Evolutionary conservation across 1,284 basidiomycete genomes (phyloP), one percentile per base, ranked within the genome.

Genomic region (Caloboletus firmus): DNA sequence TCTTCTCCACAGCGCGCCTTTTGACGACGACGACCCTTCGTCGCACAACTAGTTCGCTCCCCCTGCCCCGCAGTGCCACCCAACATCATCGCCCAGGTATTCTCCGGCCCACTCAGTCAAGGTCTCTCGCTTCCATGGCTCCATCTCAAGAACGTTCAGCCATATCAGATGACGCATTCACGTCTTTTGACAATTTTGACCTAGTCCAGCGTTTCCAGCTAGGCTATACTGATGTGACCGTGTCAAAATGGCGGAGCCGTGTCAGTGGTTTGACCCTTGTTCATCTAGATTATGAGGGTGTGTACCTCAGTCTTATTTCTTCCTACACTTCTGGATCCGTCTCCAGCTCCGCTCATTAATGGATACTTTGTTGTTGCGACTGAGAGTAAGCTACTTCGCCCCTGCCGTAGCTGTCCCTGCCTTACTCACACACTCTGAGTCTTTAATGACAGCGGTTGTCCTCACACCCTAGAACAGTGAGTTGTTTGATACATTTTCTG

Each of bases 361-460:
- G 94, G 94, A 4, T 97, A 95, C 73, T 95, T 97, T 67, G 88
- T 91, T 10, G 85, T 98, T 39, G 85, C 85, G 8, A 97, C 95
- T 12, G 97, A 99, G 78, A 99, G 92, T 88, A 65, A 56, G 84
- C 70, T 32, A 13, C 11, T 35, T 40, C 11, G 24, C 41, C 28
- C 15, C 13, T 17, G 20, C 43, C 17, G 8, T 15, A n/a, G 6
- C 24, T 12, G 8, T 37, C 48, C 1, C 20, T 22, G n/a, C 8
- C 32, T 13, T 40, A 41, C 55, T 60, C 45, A 58, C 45, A 58
- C 45, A 39, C 40, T 45, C 32, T 42, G 58, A 93, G 91, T 95
- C 65, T 95, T 96, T 72, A 81, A 96, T 73, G 94, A 97, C 70
- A 91, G 85, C 45, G 95, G 95, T 39, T 89, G 93, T 64, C 95